Base-by-base conservation (phyloP, 768 basidiomycete genomes). In the Tubosaeta brunneosetosa region DNA sequence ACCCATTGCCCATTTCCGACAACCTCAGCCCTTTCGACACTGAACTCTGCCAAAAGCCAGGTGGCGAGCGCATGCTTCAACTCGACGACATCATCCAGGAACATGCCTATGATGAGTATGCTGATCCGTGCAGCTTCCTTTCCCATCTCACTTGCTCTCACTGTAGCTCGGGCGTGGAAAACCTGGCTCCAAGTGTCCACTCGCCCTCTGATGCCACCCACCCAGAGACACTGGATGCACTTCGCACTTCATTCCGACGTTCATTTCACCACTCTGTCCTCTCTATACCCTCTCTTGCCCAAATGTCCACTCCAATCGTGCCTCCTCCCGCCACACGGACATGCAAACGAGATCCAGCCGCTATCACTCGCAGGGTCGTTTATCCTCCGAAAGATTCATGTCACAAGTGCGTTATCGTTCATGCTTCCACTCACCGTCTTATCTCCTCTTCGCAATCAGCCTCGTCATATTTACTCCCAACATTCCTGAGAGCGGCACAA, bases 391-490 rank as follows among this genome's bases (percentile, higher is more conserved):
- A 82, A 65, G 88, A 88, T 52, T 78, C 84, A 3, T 91, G 88
- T 61, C 81, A 80, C 70, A 88, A 86, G 88, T 90, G 53, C 41
- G 83, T 75, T 44, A 43, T 59, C 48, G 47, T 49, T 26, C 43
- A 37, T 46, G 49, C 40, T 17, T 37, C 26, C 17, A 40, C 25
- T 52, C 51, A 6, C 53, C 51, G 47, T 47, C 52, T 68, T 52
- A 59, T 60, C 50, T 34, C 53, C 51, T 45, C 22, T 10, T 42
- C 37, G 52, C 64, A 22, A 7, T 36, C 60, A 92, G 91, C 61
- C 78, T 93, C 51, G 79, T 88, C 25, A 87, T 95, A 52, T 76
- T 91, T 66, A 83, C 91, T 40, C 88, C 91, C 19, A 91, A 84
- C 62, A 83, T 95, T 49, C 91, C 93, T 6, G 81, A 83, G 60